phyloP scores from a whole-genome alignment of 1,284 basidiomycete genomes.

The Volvariella volvacea region DNA sequence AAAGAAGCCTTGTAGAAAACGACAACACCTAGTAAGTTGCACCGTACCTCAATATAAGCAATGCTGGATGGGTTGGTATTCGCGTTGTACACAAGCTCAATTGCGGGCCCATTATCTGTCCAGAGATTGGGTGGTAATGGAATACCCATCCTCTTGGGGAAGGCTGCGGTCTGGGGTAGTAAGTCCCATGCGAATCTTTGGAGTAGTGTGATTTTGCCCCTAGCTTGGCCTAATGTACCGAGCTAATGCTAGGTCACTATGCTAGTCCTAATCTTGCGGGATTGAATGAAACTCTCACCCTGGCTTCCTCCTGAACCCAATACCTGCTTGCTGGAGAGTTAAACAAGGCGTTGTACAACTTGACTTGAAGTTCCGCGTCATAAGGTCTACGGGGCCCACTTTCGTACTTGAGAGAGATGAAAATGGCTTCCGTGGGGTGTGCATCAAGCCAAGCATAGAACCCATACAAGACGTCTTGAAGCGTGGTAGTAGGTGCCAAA shows the following conservation, averaged over 20 bases:
- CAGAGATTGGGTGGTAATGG: constrained; percentile 30
- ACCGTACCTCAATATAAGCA: constrained; percentile 33
- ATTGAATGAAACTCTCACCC: constrained; percentile 4
- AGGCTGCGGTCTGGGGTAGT: constrained; percentile 20
- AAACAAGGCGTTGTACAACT: constrained; percentile 4
- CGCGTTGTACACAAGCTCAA: constrained; percentile 32
- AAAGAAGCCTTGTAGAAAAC: neutral
- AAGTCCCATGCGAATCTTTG: constrained; percentile 33
- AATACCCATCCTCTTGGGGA: constrained; percentile 31
- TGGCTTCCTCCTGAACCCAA: constrained; percentile 11
- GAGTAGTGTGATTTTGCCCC: constrained; percentile 38
- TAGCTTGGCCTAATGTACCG: constrained; percentile 32
- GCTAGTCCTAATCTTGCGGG: too few relatives aligned
- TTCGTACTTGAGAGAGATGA: constrained; percentile 38
- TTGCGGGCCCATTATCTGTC: constrained; percentile 34
- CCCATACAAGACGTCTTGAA: constrained; percentile 38
- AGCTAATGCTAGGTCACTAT: neutral
- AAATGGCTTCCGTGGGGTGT: constrained; percentile 37
- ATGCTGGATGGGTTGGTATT: constrained; percentile 18
- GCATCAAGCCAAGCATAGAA: constrained; percentile 36
- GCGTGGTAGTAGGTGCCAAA: constrained; percentile 31
- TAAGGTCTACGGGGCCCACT: constrained; percentile 30
- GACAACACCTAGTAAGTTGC: neutral
- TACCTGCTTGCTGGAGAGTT: constrained; percentile 7
- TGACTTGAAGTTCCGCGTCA: constrained; percentile 24